Conservation (phyloP, 1,139 yeast genomes). For the Suhomyces anneliseae region DNA sequence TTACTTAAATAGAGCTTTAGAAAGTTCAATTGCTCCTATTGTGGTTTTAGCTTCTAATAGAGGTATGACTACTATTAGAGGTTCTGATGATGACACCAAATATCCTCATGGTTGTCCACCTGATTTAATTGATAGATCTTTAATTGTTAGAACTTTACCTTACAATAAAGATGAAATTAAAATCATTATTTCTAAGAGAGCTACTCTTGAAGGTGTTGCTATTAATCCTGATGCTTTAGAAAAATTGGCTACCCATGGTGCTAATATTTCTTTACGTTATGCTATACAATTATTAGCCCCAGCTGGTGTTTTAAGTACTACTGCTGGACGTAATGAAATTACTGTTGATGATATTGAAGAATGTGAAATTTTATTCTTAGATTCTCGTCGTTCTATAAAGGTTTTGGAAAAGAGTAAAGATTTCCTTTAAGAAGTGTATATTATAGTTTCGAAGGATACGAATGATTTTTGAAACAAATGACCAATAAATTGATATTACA, state of each 20-base stretch:
- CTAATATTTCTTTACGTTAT: constrained; percentile 79
- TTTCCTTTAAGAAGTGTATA: constrained; percentile 36
- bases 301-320: constrained; percentile 76
- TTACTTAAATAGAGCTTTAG: constrained; percentile 88
- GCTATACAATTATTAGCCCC: constrained; percentile 91
- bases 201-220: constrained; percentile 69
- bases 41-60: constrained; percentile 95
- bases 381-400: constrained; percentile 81
- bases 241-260: constrained; percentile 68
- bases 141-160: constrained; percentile 89
- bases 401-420: constrained; percentile 61
- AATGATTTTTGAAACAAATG: background rate
- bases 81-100: constrained; percentile 68
- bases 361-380: constrained; percentile 81
- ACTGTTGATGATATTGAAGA: constrained; percentile 76
- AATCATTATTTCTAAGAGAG: constrained; percentile 78
- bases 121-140: constrained; percentile 84
- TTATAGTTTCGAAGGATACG: background rate
- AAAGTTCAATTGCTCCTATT: constrained; percentile 87
- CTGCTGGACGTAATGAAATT: constrained; percentile 73
- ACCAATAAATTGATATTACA: background rate
- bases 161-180: constrained; percentile 81
- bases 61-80: constrained; percentile 88
- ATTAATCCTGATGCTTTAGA: constrained; percentile 69
- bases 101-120: constrained; percentile 98